Percentiles rank a stretch among this genome's conserved stretches.
Conservation (phyloP, 148 eudicot species). For the Agrostemma githago region DNA sequence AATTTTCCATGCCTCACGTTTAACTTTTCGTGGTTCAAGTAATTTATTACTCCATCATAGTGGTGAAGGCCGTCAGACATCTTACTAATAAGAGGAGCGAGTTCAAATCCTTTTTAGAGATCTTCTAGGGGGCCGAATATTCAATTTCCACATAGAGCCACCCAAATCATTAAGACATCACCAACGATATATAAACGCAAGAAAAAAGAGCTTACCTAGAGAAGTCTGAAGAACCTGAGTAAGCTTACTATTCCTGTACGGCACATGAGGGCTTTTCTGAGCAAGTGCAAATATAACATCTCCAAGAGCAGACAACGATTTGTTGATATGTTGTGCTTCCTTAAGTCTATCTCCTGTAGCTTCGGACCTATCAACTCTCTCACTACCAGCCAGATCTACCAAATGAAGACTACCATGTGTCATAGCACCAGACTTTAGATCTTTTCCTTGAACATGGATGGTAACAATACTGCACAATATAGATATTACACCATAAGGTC, state of each 20-base stretch:
- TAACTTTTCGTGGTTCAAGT: too few relatives aligned
- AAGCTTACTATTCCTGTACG: constrained; percentile 79
- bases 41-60: too few relatives aligned
- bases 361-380: constrained; percentile 71
- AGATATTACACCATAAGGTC: not conserved
- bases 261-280: constrained; percentile 63
- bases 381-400: constrained; percentile 85
- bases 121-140: too few relatives aligned
- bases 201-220: constrained; percentile 37
- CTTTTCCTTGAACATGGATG: constrained; percentile 56
- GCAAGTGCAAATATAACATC: constrained; percentile 69
- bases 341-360: constrained; percentile 62
- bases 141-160: too few relatives aligned
- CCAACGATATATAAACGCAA: not conserved
- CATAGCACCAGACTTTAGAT: constrained; percentile 42
- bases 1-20: too few relatives aligned
- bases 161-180: not conserved
- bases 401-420: constrained; percentile 64
- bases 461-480: constrained; percentile 47
- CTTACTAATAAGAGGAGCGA: too few relatives aligned
- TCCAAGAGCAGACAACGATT: constrained; percentile 68
- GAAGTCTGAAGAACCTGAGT: constrained; percentile 78
- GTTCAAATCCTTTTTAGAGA: too few relatives aligned
- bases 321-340: constrained; percentile 79
- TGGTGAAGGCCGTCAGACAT: too few relatives aligned